Percentiles rank a stretch among this genome's conserved stretches.
Conservation (phyloP, 768 basidiomycete species). For the Chalciporus sphaerocephalus region DNA sequence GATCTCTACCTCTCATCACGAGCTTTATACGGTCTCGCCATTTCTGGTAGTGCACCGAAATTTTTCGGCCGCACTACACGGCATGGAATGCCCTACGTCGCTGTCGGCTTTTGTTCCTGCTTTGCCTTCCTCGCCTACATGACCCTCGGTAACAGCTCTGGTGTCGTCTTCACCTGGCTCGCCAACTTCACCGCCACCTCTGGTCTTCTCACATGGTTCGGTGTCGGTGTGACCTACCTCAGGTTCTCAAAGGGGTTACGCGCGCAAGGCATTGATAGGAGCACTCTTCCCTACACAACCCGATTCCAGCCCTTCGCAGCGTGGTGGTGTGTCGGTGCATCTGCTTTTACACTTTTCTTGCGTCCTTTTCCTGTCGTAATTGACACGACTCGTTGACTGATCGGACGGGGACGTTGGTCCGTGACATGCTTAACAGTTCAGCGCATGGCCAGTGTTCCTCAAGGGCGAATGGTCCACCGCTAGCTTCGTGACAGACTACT, state of each 20-base stretch:
- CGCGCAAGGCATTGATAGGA: constrained; percentile 46
- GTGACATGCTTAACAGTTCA: constrained; percentile 28
- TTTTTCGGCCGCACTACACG: constrained; percentile 41
- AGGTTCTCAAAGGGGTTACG: constrained; percentile 45
- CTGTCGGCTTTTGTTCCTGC: constrained; percentile 26
- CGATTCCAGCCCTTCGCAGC: constrained; percentile 39
- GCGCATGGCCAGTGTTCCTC: constrained; percentile 41
- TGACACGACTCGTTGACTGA: background rate
- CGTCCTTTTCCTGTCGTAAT: constrained; percentile 2
- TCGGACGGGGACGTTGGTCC: background rate
- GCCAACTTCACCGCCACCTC: constrained; percentile 33
- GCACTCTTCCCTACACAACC: constrained; percentile 43
- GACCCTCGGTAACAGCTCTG: constrained; percentile 33
- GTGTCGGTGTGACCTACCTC: constrained; percentile 44
- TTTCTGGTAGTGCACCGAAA: constrained; percentile 50
- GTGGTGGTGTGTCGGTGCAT: constrained; percentile 33
- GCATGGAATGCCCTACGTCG: constrained; percentile 44
- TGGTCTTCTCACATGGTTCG: constrained; percentile 43
- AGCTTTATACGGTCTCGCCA: constrained; percentile 47
- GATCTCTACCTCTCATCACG: constrained; percentile 39
- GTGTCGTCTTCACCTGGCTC: constrained; percentile 42
- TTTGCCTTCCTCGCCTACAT: constrained; percentile 41
- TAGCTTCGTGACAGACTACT: constrained; percentile 41
- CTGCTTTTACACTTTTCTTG: constrained; percentile 34
- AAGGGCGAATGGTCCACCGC: constrained; percentile 35